A percentile compares a stretch with the other conserved stretches of the same genome.
These are phyloP conservation scores for Passiflora organensis DNA, from an alignment of 345 rosid genomes.

Conservation along the genomic window DNA sequence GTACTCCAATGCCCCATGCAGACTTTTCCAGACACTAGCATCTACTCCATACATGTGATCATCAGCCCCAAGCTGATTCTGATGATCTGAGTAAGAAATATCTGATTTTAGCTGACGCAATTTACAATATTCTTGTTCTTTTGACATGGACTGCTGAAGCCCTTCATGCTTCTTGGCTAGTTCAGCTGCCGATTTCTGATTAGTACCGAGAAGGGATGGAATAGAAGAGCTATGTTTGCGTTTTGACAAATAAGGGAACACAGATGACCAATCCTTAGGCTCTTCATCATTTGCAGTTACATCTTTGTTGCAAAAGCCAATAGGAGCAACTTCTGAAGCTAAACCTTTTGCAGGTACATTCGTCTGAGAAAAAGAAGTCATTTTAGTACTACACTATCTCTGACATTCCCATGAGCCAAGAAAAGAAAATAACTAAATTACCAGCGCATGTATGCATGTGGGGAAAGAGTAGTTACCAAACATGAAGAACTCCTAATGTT, in stretches of 20 bases:
- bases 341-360: conserved; percentile 36
- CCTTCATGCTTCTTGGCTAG: conserved; percentile 33
- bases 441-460: conserved; percentile 1
- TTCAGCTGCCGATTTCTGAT: conserved; percentile 29
- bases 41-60: conserved; percentile 33
- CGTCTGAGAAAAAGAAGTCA: conserved; percentile 37
- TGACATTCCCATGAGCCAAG: conserved; percentile 3
- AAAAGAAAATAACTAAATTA: background rate
- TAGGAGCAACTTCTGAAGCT: conserved; percentile 35
- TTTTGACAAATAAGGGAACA: conserved; percentile 27
- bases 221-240: conserved; percentile 23
- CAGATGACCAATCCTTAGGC: conserved; percentile 26
- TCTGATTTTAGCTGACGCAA: conserved; percentile 24
- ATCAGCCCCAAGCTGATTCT: conserved; percentile 31
- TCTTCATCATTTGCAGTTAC: conserved; percentile 32
- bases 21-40: conserved; percentile 36
- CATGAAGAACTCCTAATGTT: conserved; percentile 35
- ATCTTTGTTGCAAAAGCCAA: conserved; percentile 31
- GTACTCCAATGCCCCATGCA: conserved; percentile 23
- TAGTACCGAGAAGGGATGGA: conserved; percentile 28
- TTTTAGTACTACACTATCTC: conserved; percentile 14
- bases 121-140: conserved; percentile 31
- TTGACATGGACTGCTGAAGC: conserved; percentile 29
- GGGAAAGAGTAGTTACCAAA: conserved; percentile 59
- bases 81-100: conserved; percentile 29